Evolutionary conservation across 371 early-diverging fungal species (phyloP).

Genomic region (Zancudomyces culisetae): DNA sequence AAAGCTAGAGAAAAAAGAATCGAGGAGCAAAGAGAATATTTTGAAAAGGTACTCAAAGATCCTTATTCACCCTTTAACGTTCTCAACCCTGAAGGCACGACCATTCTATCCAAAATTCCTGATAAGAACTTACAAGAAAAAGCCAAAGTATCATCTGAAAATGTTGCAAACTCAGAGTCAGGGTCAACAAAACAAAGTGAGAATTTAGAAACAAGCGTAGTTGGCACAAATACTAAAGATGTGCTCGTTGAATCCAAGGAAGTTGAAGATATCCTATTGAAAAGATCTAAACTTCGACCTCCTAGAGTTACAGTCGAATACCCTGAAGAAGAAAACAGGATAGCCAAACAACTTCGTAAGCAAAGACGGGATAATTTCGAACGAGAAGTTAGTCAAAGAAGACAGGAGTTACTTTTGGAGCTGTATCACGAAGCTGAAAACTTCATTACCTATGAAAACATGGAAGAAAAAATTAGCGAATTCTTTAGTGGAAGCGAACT

Average conservation of each 20-base stretch:
- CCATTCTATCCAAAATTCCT: slow-evolving; percentile 7
- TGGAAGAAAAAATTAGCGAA: slow-evolving; percentile 12
- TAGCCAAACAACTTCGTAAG: slow-evolving; percentile 8
- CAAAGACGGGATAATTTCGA: slow-evolving; percentile 7
- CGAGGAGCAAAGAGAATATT: slow-evolving; percentile 10
- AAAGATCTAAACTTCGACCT: slow-evolving; percentile 11
- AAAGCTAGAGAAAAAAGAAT: slow-evolving; percentile 7
- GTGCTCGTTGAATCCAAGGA: too few relatives aligned
- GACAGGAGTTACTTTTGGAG: slow-evolving; percentile 16
- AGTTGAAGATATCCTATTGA: neutral
- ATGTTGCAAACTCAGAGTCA: neutral
- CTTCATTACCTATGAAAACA: slow-evolving; percentile 20
- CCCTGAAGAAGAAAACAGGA: slow-evolving; percentile 15
- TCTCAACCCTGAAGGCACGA: slow-evolving; percentile 19
- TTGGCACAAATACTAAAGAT: neutral
- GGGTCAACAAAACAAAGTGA: neutral
- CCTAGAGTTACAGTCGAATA: slow-evolving; percentile 15
- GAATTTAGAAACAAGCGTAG: neutral
- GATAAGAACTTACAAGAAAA: neutral
- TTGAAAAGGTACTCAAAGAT: slow-evolving; percentile 12
- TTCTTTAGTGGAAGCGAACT: slow-evolving; percentile 4
- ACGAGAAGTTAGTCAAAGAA: slow-evolving; percentile 9
- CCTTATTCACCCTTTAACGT: slow-evolving; percentile 21
- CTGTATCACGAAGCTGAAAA: slow-evolving; percentile 17
- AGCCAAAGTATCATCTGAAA: neutral